Percentiles rank a stretch among this genome's conserved stretches.
phyloP scores from a whole-genome alignment of 148 eudicot genomes.

The Dianthus caryophyllus region DNA sequence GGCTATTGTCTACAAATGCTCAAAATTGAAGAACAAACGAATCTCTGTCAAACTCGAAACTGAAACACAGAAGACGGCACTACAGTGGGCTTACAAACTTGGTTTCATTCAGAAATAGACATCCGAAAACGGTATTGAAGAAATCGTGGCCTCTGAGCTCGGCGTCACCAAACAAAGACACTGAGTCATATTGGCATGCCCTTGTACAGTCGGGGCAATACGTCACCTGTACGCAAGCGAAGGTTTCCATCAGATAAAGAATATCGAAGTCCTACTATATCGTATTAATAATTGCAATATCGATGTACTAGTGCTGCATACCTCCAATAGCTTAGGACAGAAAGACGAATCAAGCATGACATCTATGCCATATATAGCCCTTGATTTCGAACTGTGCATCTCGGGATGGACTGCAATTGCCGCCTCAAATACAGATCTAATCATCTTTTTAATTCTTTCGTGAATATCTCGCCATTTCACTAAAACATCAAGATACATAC shows the following conservation, averaged over 20 bases:
- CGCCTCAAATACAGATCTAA: conserved; percentile 77
- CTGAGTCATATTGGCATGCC: conserved; percentile 71
- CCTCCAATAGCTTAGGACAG: conserved; percentile 90
- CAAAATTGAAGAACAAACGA: too few species aligned
- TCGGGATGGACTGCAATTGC: conserved; percentile 79
- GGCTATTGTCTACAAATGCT: too few species aligned
- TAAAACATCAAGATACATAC: conserved; percentile 36
- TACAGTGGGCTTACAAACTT: conserved; percentile 46
- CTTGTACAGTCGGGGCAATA: conserved; percentile 93
- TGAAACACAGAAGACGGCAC: too few species aligned
- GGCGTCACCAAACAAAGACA: conserved; percentile 37
- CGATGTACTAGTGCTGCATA: conserved; percentile 19
- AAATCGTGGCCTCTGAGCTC: conserved; percentile 58
- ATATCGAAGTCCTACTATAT: too few species aligned
- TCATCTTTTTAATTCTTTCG: conserved; percentile 52
- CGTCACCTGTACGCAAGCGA: conserved; percentile 52
- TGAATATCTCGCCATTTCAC: conserved; percentile 85
- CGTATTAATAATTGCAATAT: too few species aligned
- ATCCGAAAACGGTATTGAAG: conserved; percentile 74
- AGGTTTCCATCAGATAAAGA: neutral
- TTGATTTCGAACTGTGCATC: conserved; percentile 71
- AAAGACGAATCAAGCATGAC: conserved; percentile 82
- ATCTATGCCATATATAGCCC: conserved; percentile 96
- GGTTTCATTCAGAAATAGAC: conserved; percentile 75
- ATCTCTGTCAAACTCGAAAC: too few species aligned